A percentile compares a stretch with the other conserved stretches of the same genome.
Evolutionary conservation across 768 basidiomycete genomes (phyloP).

Genomic region (Rhodotorula taiwanensis): DNA sequence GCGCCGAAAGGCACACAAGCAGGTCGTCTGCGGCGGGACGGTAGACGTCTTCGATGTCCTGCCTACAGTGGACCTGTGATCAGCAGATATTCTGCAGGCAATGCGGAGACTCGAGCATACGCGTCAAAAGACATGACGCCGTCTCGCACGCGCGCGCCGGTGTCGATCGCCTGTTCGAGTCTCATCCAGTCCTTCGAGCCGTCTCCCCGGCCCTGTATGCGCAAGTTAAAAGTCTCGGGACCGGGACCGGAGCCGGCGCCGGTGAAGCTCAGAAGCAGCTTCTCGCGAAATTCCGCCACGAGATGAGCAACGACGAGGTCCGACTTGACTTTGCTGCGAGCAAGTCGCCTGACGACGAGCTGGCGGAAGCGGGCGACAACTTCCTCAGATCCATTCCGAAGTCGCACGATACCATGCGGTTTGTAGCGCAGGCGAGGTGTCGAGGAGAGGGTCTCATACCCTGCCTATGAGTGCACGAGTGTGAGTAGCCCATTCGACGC

Average conservation of each 20-base stretch:
- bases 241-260: neutral
- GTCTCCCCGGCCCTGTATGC: slow-evolving; percentile 10
- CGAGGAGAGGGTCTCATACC: no score
- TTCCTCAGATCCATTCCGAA: slow-evolving; percentile 2
- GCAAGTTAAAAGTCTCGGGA: neutral
- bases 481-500: no score
- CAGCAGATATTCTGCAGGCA: neutral
- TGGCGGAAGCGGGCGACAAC: slow-evolving; percentile 1
- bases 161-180: slow-evolving; percentile 5
- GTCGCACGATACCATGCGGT: no score
- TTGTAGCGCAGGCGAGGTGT: no score
- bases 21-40: slow-evolving; percentile 6
- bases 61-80: no score
- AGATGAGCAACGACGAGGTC: neutral
- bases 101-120: neutral
- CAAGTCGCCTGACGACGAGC: neutral
- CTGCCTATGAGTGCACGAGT: no score
- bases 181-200: no score
- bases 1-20: slow-evolving; percentile 15
- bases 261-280: slow-evolving; percentile 5
- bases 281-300: slow-evolving; percentile 6
- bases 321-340: slow-evolving; percentile 20
- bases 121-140: slow-evolving; percentile 5
- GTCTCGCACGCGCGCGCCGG: slow-evolving; percentile 6
- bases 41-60: slow-evolving; percentile 16